These are phyloP conservation scores for Eucalyptus erythrocorys DNA, from an alignment of 345 rosid genomes.

Conservation along the genomic window DNA sequence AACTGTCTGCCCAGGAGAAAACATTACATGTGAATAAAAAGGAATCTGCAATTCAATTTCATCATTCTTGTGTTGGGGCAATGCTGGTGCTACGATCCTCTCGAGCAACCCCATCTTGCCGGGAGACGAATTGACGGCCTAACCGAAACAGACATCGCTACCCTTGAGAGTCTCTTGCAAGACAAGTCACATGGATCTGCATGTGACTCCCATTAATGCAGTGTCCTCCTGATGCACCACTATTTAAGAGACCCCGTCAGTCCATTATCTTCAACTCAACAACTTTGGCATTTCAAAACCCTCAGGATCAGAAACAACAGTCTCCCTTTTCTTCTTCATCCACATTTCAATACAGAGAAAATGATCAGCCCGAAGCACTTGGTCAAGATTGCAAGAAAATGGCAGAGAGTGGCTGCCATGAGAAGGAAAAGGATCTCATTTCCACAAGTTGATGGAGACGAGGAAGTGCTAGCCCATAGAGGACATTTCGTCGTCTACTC, in stretches of 20 bases:
- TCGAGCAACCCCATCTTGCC: background rate
- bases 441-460: background rate
- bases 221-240: background rate
- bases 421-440: conserved; percentile 8
- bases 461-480: background rate
- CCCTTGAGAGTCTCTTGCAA: background rate
- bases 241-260: background rate
- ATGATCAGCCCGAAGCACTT: conserved; percentile 18
- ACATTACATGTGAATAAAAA: background rate
- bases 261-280: background rate
- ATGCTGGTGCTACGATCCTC: background rate
- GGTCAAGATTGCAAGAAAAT: conserved; percentile 16
- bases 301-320: background rate
- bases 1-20: background rate
- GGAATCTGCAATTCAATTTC: background rate
- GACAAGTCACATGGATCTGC: background rate
- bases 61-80: background rate
- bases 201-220: background rate
- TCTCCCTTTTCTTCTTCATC: background rate
- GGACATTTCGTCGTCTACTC: conserved; percentile 16
- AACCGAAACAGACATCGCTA: background rate
- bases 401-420: conserved; percentile 11
- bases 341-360: background rate
- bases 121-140: background rate
- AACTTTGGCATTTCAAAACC: background rate